phyloP scores from a whole-genome alignment of 768 basidiomycete species.

The Hericium rajendrae region DNA sequence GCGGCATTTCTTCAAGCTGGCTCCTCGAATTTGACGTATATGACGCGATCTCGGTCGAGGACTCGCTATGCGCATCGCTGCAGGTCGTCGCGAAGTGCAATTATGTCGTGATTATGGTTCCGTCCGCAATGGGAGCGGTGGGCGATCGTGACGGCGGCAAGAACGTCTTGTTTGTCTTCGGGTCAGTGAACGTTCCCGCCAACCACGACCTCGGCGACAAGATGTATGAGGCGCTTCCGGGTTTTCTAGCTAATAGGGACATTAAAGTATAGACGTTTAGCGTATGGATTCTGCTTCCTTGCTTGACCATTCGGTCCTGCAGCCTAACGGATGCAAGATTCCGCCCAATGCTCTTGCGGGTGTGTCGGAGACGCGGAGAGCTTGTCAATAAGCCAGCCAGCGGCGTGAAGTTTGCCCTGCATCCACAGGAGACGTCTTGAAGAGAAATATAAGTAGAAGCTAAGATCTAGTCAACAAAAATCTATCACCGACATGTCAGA shows the following conservation, averaged over 20 bases:
- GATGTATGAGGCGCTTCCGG: background rate
- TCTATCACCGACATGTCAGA: too few relatives aligned
- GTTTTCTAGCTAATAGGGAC: background rate
- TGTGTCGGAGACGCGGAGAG: conserved; percentile 14
- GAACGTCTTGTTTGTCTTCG: background rate
- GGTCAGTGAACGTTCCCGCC: conserved; percentile 1
- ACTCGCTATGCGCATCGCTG: conserved; percentile 8
- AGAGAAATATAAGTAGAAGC: background rate
- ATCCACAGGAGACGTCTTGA: background rate
- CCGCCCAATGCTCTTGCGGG: conserved; percentile 16
- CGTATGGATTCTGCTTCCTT: background rate
- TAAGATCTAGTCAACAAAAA: too few relatives aligned
- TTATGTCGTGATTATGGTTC: conserved; percentile 5
- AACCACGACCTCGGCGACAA: conserved; percentile 20
- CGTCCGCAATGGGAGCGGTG: conserved; percentile 6
- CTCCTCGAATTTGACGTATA: conserved; percentile 1
- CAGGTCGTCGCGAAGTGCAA: conserved; percentile 13
- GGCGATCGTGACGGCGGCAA: conserved; percentile 12
- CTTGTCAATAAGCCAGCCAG: conserved; percentile 15
- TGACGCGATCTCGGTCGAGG: conserved; percentile 7
- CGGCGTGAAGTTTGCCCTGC: conserved; percentile 18
- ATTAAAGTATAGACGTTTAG: background rate
- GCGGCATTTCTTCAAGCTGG: too few relatives aligned
- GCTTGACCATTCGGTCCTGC: background rate
- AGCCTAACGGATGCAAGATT: conserved; percentile 19